Percentiles rank a stretch among this genome's conserved stretches.
Conservation (phyloP, 116 monocot species). For the Papilionanthe hybrid region DNA sequence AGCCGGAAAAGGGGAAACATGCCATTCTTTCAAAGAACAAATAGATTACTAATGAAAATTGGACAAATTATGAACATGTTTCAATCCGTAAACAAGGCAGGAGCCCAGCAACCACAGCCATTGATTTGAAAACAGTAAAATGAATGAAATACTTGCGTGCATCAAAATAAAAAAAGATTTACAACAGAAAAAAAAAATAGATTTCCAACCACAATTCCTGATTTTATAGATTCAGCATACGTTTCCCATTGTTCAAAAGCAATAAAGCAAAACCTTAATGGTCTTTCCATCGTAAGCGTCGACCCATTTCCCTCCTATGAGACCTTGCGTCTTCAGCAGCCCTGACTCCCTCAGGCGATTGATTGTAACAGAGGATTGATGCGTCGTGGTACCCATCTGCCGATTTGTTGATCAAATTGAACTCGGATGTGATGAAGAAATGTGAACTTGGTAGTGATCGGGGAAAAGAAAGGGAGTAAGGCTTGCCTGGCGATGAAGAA, state of each 20-base stretch:
- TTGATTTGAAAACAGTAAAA: neutral
- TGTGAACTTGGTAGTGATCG: neutral
- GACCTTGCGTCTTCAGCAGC: conserved; percentile 61
- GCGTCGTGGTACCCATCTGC: conserved; percentile 55
- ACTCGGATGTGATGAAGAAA: neutral
- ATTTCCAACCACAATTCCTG: neutral
- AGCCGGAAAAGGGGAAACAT: neutral
- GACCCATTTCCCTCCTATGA: conserved; percentile 78
- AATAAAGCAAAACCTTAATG: conserved; percentile 42
- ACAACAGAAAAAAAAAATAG: neutral
- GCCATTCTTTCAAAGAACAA: neutral
- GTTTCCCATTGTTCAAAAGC: neutral
- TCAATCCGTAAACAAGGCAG: neutral
- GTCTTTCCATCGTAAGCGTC: conserved; percentile 92
- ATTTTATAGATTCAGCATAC: neutral
- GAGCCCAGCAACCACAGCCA: neutral
- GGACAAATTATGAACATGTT: neutral
- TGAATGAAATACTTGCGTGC: neutral
- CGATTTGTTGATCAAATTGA: conserved; percentile 6
- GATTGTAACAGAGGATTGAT: conserved; percentile 27
- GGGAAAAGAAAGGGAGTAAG: conserved; percentile 1
- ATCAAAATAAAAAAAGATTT: neutral
- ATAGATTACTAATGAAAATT: neutral
- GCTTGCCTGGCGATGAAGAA: conserved; percentile 11
- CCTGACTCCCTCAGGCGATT: conserved; percentile 53